Percentiles rank a stretch among this genome's conserved stretches.
These are phyloP conservation scores for Mycena pura DNA, from an alignment of 768 basidiomycete genomes.

Conservation along the genomic window DNA sequence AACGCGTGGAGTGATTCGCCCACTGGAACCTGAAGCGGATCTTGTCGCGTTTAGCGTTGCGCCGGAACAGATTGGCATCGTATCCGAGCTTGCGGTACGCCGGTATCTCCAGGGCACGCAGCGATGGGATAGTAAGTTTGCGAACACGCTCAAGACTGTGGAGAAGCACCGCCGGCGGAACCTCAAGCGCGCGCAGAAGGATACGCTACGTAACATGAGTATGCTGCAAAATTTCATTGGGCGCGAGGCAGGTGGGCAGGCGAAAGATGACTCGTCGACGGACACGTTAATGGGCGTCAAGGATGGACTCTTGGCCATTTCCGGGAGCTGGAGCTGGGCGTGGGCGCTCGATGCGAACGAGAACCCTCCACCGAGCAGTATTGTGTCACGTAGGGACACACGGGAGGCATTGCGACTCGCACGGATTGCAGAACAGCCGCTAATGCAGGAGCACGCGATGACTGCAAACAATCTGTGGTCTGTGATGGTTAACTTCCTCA, in stretches of 20 bases:
- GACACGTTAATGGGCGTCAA: slow-evolving; percentile 37
- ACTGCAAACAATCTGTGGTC: slow-evolving; percentile 80
- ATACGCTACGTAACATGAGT: slow-evolving; percentile 60
- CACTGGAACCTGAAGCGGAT: slow-evolving; percentile 75
- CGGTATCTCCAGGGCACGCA: slow-evolving; percentile 75
- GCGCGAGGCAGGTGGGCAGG: slow-evolving; percentile 34
- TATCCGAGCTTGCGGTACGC: slow-evolving; percentile 76
- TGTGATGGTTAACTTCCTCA: slow-evolving; percentile 68
- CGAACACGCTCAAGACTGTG: slow-evolving; percentile 58
- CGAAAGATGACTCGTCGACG: slow-evolving; percentile 4
- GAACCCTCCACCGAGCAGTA: slow-evolving; percentile 89
- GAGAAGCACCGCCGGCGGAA: slow-evolving; percentile 73
- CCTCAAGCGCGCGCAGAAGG: slow-evolving; percentile 67
- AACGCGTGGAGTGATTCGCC: slow-evolving; percentile 79
- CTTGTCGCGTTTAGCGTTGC: slow-evolving; percentile 73
- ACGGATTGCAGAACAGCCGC: slow-evolving; percentile 72
- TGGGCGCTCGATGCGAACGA: slow-evolving; percentile 87
- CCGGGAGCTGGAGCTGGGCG: slow-evolving; percentile 77
- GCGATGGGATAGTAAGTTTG: slow-evolving; percentile 73
- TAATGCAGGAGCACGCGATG: slow-evolving; percentile 60
- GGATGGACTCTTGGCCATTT: slow-evolving; percentile 47
- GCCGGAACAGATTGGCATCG: slow-evolving; percentile 67
- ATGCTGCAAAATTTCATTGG: slow-evolving; percentile 49
- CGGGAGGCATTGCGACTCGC: slow-evolving; percentile 77
- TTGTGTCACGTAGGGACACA: slow-evolving; percentile 89